A percentile compares a stretch with the other conserved stretches of the same genome.
Conservation (phyloP, 1,139 yeast species). For the Meyerozyma sp. region DNA sequence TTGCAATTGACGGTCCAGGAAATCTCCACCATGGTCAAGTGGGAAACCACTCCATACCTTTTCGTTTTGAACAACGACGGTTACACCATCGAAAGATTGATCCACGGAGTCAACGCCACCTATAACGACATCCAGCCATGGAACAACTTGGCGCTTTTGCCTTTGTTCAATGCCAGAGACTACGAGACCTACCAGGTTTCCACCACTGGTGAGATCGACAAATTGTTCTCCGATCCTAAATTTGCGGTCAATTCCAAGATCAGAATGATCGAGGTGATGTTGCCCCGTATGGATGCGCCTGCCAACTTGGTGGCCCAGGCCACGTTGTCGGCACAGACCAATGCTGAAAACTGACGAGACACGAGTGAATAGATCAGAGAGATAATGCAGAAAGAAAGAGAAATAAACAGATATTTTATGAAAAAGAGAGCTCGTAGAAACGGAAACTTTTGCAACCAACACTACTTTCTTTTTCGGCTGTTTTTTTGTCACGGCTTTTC, state of each 20-base stretch:
- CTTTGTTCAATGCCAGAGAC: constrained; percentile 65
- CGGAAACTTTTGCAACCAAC: no score
- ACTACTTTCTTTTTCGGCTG: no score
- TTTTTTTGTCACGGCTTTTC: no score
- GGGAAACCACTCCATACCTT: constrained; percentile 74
- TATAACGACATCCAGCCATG: constrained; percentile 83
- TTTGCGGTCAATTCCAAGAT: constrained; percentile 62
- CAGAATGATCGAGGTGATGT: constrained; percentile 73
- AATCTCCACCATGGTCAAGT: constrained; percentile 76
- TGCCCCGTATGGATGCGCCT: constrained; percentile 82
- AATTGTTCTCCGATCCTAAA: constrained; percentile 44
- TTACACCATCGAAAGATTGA: constrained; percentile 84
- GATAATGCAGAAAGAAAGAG: no score
- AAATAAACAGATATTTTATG: no score
- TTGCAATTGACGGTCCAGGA: constrained; percentile 85
- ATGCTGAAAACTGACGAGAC: constrained; percentile 25
- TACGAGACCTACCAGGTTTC: constrained; percentile 52
- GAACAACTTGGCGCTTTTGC: constrained; percentile 67
- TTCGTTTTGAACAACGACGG: constrained; percentile 84
- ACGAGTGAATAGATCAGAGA: no score
- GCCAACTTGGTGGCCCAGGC: constrained; percentile 63
- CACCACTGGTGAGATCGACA: constrained; percentile 64
- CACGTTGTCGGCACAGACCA: constrained; percentile 66
- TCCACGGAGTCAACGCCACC: constrained; percentile 71
- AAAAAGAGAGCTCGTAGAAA: no score